These are phyloP conservation scores for Pueraria montana DNA, from an alignment of 306 rosid species.

Conservation along the genomic window DNA sequence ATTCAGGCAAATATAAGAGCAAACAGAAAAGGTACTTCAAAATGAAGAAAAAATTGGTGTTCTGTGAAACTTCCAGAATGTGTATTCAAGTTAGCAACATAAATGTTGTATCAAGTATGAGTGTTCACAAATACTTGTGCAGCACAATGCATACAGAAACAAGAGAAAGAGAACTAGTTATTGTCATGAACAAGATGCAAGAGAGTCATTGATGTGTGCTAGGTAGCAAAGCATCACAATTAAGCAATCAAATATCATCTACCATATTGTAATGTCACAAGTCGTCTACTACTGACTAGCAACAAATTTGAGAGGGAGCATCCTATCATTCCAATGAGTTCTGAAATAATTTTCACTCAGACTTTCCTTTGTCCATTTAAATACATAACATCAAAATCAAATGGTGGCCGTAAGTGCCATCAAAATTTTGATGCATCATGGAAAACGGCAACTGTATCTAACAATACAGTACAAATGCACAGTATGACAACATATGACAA, in stretches of 20 bases:
- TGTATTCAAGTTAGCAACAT: not conserved
- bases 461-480: slow-evolving; percentile 11
- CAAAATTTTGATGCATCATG: not conserved
- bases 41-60: slow-evolving; percentile 16
- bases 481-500: not conserved
- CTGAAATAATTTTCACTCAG: not conserved
- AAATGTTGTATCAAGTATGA: not conserved
- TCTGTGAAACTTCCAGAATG: not conserved
- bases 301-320: slow-evolving; percentile 12
- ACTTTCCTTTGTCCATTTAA: slow-evolving; percentile 38
- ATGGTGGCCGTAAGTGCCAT: not conserved
- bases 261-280: slow-evolving; percentile 16
- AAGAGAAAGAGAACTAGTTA: slow-evolving; percentile 22
- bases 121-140: slow-evolving; percentile 26
- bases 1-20: slow-evolving; percentile 15
- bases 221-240: slow-evolving; percentile 27
- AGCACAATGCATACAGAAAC: slow-evolving; percentile 34
- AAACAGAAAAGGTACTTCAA: not conserved
- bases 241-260: slow-evolving; percentile 39
- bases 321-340: slow-evolving; percentile 10
- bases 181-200: slow-evolving; percentile 34
- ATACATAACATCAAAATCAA: slow-evolving; percentile 17
- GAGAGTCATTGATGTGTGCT: not conserved
- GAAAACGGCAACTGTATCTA: not conserved
- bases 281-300: not conserved